Evolutionary conservation across 2,329 filamentous ascomycete species (phyloP).

Genomic region (Madurella mycetomatis): DNA sequence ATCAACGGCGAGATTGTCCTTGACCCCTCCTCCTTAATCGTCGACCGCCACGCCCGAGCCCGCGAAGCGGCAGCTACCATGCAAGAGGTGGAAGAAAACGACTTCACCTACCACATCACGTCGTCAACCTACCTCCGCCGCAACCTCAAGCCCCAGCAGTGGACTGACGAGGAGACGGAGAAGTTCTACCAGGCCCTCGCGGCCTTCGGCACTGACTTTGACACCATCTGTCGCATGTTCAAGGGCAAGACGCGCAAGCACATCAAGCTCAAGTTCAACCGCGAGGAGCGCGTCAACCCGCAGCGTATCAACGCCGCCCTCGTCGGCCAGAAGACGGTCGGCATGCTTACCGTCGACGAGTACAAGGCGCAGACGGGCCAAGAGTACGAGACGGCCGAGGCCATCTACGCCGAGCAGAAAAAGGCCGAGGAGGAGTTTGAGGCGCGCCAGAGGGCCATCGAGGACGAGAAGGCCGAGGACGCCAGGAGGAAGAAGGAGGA

Average conservation of each 20-base stretch:
- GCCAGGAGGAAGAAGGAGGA: constrained; percentile 46
- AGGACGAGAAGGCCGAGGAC: constrained; percentile 45
- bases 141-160: constrained; percentile 62
- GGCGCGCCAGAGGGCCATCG: constrained; percentile 41
- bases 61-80: constrained; percentile 47
- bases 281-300: constrained; percentile 67
- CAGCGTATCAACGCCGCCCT: constrained; percentile 60
- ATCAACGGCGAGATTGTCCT: constrained; percentile 70
- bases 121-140: constrained; percentile 61
- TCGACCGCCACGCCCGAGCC: constrained; percentile 64
- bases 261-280: constrained; percentile 78
- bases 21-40: constrained; percentile 61
- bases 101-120: constrained; percentile 69
- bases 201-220: constrained; percentile 80
- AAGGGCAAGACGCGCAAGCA: constrained; percentile 65
- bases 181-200: constrained; percentile 70
- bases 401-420: constrained; percentile 51
- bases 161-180: constrained; percentile 68
- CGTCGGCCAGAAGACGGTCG: constrained; percentile 52
- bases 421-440: constrained; percentile 41
- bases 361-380: constrained; percentile 52
- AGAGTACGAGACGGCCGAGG: constrained; percentile 52
- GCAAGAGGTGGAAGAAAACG: constrained; percentile 70
- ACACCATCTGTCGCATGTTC: constrained; percentile 74
- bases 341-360: constrained; percentile 54